Percentiles rank a stretch among this genome's conserved stretches.
phyloP scores from a whole-genome alignment of 306 rosid genomes.

The Prunus kanzakura region DNA sequence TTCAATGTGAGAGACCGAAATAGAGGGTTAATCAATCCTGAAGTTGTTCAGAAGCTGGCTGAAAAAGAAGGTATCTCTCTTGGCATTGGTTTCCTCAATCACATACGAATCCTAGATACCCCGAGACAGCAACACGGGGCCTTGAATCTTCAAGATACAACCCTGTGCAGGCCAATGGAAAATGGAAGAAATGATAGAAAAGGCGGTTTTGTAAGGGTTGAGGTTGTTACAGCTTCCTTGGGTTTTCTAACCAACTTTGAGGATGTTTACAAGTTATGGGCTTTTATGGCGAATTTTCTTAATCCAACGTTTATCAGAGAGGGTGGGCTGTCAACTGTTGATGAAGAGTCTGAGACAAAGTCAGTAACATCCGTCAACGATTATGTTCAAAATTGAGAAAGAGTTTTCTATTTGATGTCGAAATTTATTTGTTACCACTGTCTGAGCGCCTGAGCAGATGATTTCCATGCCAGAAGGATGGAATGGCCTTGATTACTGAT shows the following conservation, averaged over 20 bases:
- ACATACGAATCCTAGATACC: slow-evolving; percentile 61
- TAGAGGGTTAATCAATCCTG: slow-evolving; percentile 72
- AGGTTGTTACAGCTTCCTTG: slow-evolving; percentile 89
- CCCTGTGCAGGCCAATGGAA: slow-evolving; percentile 74
- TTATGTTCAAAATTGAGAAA: slow-evolving; percentile 25
- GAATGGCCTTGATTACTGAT: slow-evolving; percentile 22
- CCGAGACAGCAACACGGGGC: slow-evolving; percentile 46
- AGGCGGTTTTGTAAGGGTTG: slow-evolving; percentile 61
- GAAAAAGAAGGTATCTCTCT: slow-evolving; percentile 83
- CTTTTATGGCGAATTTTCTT: slow-evolving; percentile 83
- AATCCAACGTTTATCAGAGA: slow-evolving; percentile 64
- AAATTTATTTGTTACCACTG: slow-evolving; percentile 6
- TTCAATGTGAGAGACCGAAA: slow-evolving; percentile 73
- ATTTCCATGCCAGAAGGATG: slow-evolving; percentile 20
- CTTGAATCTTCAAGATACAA: slow-evolving; percentile 53
- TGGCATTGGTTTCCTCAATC: slow-evolving; percentile 87
- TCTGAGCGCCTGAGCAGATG: slow-evolving; percentile 1
- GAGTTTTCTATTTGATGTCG: slow-evolving; percentile 13
- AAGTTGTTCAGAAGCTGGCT: slow-evolving; percentile 86
- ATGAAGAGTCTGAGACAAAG: slow-evolving; percentile 67
- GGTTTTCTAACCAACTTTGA: slow-evolving; percentile 87
- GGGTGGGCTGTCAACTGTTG: slow-evolving; percentile 67
- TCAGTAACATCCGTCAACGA: not conserved
- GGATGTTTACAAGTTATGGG: slow-evolving; percentile 92
- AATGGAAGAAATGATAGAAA: slow-evolving; percentile 56